Conservation (phyloP, 2,329 filamentous ascomycete species). For the Mycosphaerella sp. region DNA sequence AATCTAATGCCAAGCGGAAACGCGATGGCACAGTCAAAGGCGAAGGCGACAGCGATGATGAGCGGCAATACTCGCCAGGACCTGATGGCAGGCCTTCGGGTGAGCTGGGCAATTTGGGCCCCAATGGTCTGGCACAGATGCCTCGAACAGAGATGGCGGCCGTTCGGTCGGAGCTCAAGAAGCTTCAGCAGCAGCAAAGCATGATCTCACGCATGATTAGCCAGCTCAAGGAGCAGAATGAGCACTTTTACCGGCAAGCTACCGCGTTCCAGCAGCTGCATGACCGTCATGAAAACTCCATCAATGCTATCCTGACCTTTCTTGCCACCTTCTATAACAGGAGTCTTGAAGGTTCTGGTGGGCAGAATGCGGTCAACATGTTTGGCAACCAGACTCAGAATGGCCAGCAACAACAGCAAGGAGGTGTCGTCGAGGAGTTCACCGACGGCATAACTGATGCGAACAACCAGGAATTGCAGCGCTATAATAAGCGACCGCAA, state of each 20-base stretch:
- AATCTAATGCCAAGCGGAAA: constrained; percentile 46
- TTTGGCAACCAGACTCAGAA: constrained; percentile 53
- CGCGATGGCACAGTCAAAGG: constrained; percentile 52
- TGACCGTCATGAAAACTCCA: constrained; percentile 95
- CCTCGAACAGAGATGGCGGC: constrained; percentile 68
- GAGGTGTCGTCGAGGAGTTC: constrained; percentile 58
- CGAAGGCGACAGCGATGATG: constrained; percentile 66
- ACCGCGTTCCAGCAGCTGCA: constrained; percentile 85
- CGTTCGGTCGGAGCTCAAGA: constrained; percentile 72
- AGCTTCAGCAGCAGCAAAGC: constrained; percentile 78
- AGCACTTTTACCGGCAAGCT: constrained; percentile 81
- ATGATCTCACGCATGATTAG: constrained; percentile 78
- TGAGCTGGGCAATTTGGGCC: constrained; percentile 33
- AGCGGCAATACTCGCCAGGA: constrained; percentile 34
- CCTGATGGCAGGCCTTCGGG: constrained; percentile 23
- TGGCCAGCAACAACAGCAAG: constrained; percentile 40
- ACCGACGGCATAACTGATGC: constrained; percentile 37
- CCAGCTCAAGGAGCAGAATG: constrained; percentile 76
- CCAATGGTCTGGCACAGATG: constrained; percentile 47
- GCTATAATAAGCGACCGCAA: constrained; percentile 27
- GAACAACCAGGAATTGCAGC: constrained; percentile 29
- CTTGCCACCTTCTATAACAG: constrained; percentile 94
- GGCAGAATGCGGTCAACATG: constrained; percentile 75
- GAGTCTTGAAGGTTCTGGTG: constrained; percentile 76
- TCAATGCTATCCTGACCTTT: constrained; percentile 97